These are phyloP conservation scores for Chlorella sp. DNA, from an alignment of 139 green algal species.

Conservation along the genomic window DNA sequence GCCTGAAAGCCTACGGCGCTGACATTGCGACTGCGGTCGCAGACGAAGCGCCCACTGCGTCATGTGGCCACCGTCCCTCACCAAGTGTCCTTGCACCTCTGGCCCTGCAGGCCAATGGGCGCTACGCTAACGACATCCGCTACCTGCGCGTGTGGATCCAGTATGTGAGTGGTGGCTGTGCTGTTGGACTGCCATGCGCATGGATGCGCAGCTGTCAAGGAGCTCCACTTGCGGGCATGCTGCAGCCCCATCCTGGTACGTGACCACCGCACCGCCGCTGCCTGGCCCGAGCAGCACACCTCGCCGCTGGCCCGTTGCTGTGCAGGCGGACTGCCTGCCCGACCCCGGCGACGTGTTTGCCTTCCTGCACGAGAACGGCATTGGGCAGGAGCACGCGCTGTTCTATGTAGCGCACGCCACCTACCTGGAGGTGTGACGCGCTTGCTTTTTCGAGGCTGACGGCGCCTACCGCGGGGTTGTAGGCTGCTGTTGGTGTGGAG, in stretches of 20 bases:
- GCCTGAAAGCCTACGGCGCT: too few species aligned
- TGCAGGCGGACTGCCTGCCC: slow-evolving; percentile 82
- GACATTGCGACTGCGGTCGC: too few species aligned
- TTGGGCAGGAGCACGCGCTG: slow-evolving; percentile 78
- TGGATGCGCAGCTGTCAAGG: too few species aligned
- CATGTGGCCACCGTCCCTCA: too few species aligned
- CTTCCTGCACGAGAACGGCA: slow-evolving; percentile 80
- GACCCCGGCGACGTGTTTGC: slow-evolving; percentile 91
- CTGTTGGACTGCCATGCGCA: too few species aligned
- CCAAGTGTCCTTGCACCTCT: too few species aligned
- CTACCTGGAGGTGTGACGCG: slow-evolving; percentile 80
- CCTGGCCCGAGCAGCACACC: background rate
- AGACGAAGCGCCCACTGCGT: too few species aligned
- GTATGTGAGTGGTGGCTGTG: slow-evolving; percentile 71
- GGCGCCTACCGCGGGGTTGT: too few species aligned
- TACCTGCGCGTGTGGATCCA: slow-evolving; percentile 95
- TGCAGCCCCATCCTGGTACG: too few species aligned
- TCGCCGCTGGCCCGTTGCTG: background rate
- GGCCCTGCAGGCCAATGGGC: slow-evolving; percentile 8
- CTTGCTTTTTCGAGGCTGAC: too few species aligned
- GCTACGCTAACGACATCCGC: slow-evolving; percentile 85
- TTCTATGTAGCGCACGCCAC: slow-evolving; percentile 91
- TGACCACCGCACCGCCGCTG: background rate
- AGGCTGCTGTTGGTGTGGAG: too few species aligned
- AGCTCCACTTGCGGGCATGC: too few species aligned